phyloP scores from a whole-genome alignment of 2,329 filamentous ascomycete species.

The Penicillium sp. region DNA sequence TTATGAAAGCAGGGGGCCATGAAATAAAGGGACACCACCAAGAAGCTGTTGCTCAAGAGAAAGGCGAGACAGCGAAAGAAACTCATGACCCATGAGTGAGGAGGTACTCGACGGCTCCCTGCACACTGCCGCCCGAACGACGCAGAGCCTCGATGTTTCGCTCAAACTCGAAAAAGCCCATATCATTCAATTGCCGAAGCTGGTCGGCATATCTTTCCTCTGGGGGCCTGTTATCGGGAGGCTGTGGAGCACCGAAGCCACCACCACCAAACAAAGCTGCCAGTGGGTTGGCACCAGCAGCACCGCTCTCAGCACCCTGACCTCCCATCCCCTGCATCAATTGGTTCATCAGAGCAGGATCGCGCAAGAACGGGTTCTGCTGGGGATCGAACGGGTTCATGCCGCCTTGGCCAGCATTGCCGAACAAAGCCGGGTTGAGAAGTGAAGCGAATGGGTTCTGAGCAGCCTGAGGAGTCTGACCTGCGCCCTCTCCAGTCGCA shows the following conservation, averaged over 20 bases:
- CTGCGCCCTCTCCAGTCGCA: constrained; percentile 34
- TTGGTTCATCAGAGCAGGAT: constrained; percentile 60
- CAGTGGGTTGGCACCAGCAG: constrained; percentile 45
- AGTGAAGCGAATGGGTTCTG: constrained; percentile 70
- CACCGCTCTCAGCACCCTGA: constrained; percentile 35
- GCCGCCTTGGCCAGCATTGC: constrained; percentile 37
- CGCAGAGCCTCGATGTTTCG: constrained; percentile 85
- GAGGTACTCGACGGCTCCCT: constrained; percentile 64
- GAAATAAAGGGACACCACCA: constrained; percentile 5
- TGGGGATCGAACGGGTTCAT: constrained; percentile 50
- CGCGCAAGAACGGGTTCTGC: constrained; percentile 59
- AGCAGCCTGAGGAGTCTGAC: constrained; percentile 43
- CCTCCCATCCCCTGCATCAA: constrained; percentile 56
- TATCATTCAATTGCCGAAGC: constrained; percentile 91
- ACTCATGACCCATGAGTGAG: constrained; percentile 36
- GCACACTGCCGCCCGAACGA: constrained; percentile 88
- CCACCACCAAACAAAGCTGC: constrained; percentile 56
- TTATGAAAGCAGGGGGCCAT: constrained; percentile 10
- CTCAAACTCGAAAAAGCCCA: constrained; percentile 98
- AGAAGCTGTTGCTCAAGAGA: not conserved
- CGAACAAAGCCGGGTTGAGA: constrained; percentile 52
- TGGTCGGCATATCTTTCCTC: constrained; percentile 93
- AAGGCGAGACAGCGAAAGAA: not conserved
- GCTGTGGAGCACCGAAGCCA: constrained; percentile 52
- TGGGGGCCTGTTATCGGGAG: constrained; percentile 80